phyloP scores from a whole-genome alignment of 768 basidiomycete genomes.

The Suillus paluster region DNA sequence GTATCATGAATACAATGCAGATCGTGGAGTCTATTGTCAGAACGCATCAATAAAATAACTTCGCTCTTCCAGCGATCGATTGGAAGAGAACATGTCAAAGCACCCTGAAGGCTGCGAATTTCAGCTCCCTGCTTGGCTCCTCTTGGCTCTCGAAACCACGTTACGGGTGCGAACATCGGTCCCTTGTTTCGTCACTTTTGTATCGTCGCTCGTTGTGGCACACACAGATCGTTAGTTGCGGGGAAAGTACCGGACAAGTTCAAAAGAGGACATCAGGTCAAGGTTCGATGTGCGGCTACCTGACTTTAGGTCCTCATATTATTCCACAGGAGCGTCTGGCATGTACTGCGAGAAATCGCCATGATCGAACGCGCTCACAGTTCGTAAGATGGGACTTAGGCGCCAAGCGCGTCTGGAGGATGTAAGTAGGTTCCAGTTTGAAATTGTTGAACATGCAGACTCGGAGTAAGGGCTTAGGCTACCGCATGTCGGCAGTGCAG shows the following conservation, averaged over 20 bases:
- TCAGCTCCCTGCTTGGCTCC: background rate
- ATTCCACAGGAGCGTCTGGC: too few relatives aligned
- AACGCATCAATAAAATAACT: background rate
- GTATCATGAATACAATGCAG: background rate
- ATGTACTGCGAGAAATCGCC: background rate
- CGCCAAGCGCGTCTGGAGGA: background rate
- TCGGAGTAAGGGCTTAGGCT: too few relatives aligned
- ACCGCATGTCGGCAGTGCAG: too few relatives aligned
- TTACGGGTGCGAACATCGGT: too few relatives aligned
- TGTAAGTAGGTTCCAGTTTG: background rate
- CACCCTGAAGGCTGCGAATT: background rate
- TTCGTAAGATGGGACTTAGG: background rate
- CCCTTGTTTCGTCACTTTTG: background rate
- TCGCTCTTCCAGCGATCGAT: background rate
- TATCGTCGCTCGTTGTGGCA: background rate
- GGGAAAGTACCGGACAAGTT: background rate
- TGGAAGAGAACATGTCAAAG: background rate
- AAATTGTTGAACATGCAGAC: background rate
- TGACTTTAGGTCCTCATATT: background rate
- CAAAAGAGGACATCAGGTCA: background rate
- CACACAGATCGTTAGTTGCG: background rate
- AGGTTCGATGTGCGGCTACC: background rate
- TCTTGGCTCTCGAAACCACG: background rate
- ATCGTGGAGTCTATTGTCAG: background rate
- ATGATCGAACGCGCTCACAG: background rate